These are phyloP conservation scores for Protomyces inouyei DNA, from an alignment of 1,139 yeast genomes.

Conservation along the genomic window DNA sequence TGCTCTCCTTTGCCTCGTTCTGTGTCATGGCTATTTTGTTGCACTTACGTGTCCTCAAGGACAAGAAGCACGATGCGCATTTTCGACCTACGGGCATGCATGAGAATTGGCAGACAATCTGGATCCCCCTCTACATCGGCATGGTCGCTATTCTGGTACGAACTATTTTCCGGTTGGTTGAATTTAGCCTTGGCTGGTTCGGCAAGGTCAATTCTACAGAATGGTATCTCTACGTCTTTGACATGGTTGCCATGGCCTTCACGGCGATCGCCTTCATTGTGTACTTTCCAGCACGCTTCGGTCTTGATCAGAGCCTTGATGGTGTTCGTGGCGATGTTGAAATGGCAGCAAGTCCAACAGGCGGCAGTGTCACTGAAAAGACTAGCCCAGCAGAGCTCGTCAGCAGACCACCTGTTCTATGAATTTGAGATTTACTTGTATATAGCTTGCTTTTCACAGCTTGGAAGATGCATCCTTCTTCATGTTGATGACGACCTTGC, in stretches of 20 bases:
- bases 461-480: conserved; percentile 21
- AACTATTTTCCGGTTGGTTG: conserved; percentile 44
- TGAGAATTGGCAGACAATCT: conserved; percentile 14
- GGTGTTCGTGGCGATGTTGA: neutral
- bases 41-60: conserved; percentile 7
- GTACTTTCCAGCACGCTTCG: conserved; percentile 17
- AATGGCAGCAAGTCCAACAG: neutral
- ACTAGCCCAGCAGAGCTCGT: neutral
- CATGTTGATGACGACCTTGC: conserved; percentile 28
- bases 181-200: conserved; percentile 42
- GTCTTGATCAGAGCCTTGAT: conserved; percentile 8
- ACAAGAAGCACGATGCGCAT: neutral
- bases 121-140: conserved; percentile 36
- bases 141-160: conserved; percentile 44
- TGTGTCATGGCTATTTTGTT: conserved; percentile 30
- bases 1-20: conserved; percentile 42
- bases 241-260: conserved; percentile 35
- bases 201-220: conserved; percentile 44
- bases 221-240: conserved; percentile 43
- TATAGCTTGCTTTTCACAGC: neutral
- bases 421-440: neutral
- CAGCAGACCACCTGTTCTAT: neutral
- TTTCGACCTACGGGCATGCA: neutral
- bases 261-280: conserved; percentile 2
- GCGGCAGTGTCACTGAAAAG: neutral